Percentiles rank a stretch among this genome's conserved stretches.
These are phyloP conservation scores for Blastocystis sp. DNA, from an alignment of 352 stramenopile genomes.

Conservation along the genomic window DNA sequence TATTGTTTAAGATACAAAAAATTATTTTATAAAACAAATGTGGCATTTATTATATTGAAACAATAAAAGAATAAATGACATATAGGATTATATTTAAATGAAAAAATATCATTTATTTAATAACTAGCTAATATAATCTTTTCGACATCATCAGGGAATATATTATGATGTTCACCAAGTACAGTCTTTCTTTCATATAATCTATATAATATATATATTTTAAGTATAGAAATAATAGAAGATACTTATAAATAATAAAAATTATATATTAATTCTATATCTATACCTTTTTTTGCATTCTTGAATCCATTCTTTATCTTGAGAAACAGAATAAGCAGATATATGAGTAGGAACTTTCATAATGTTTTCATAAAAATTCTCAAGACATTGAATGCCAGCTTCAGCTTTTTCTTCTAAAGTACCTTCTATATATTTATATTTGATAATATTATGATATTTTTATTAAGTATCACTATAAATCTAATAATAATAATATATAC, in stretches of 20 bases:
- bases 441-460: background rate
- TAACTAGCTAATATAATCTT: constrained; percentile 8
- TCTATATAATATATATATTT: too few relatives aligned
- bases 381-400: constrained; percentile 8
- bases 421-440: background rate
- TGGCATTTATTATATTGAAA: too few relatives aligned
- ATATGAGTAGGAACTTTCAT: constrained; percentile 26
- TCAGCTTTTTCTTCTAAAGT: constrained; percentile 25
- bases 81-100: too few relatives aligned
- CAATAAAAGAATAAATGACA: too few relatives aligned
- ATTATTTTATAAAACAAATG: too few relatives aligned
- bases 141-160: background rate
- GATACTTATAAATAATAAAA: too few relatives aligned
- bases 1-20: too few relatives aligned
- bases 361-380: constrained; percentile 35
- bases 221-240: too few relatives aligned
- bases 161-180: constrained; percentile 5
- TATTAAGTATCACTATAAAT: background rate
- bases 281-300: constrained; percentile 15
- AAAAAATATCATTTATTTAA: too few relatives aligned
- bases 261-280: too few relatives aligned
- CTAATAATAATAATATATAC: too few relatives aligned
- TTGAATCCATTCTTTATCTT: constrained; percentile 32
- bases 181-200: background rate
- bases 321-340: constrained; percentile 11